phyloP scores from a whole-genome alignment of 129 eudicot species.

The Mikania micrantha region DNA sequence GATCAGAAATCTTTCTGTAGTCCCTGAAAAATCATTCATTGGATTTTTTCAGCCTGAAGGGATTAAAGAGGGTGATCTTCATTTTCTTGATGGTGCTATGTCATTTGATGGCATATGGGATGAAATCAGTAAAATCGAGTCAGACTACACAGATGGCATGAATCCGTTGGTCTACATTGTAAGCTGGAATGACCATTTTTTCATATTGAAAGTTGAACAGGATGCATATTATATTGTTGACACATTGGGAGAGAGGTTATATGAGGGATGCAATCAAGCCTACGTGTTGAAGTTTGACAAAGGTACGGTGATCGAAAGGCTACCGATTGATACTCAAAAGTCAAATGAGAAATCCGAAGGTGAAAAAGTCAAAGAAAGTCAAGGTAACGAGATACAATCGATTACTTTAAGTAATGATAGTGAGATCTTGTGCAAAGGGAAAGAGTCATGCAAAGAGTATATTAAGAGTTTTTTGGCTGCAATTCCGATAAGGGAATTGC shows the following conservation, averaged over 20 bases:
- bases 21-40: slow-evolving; percentile 72
- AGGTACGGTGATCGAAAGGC: slow-evolving; percentile 44
- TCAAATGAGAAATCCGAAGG: slow-evolving; percentile 36
- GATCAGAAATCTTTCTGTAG: slow-evolving; percentile 51
- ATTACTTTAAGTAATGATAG: slow-evolving; percentile 4
- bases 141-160: slow-evolving; percentile 9
- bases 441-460: slow-evolving; percentile 83
- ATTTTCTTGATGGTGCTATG: slow-evolving; percentile 88
- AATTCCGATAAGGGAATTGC: slow-evolving; percentile 78
- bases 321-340: slow-evolving; percentile 33
- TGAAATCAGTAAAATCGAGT: slow-evolving; percentile 50
- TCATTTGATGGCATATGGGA: slow-evolving; percentile 95
- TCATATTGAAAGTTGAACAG: slow-evolving; percentile 70
- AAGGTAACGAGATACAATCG: slow-evolving; percentile 17
- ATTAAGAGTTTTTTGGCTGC: slow-evolving; percentile 83
- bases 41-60: slow-evolving; percentile 91
- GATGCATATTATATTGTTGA: slow-evolving; percentile 83
- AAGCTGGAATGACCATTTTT: slow-evolving; percentile 99
- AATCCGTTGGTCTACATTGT: slow-evolving; percentile 60
- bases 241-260: slow-evolving; percentile 84
- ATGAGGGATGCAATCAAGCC: slow-evolving; percentile 88
- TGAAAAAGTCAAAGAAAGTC: slow-evolving; percentile 25
- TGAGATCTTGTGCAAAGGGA: slow-evolving; percentile 56
- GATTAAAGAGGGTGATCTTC: slow-evolving; percentile 58
- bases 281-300: slow-evolving; percentile 79